A percentile compares a stretch with the other conserved stretches of the same genome.
Conservation (phyloP, 2,329 filamentous ascomycete species). For the Lasiodiplodia hormozganensis region DNA sequence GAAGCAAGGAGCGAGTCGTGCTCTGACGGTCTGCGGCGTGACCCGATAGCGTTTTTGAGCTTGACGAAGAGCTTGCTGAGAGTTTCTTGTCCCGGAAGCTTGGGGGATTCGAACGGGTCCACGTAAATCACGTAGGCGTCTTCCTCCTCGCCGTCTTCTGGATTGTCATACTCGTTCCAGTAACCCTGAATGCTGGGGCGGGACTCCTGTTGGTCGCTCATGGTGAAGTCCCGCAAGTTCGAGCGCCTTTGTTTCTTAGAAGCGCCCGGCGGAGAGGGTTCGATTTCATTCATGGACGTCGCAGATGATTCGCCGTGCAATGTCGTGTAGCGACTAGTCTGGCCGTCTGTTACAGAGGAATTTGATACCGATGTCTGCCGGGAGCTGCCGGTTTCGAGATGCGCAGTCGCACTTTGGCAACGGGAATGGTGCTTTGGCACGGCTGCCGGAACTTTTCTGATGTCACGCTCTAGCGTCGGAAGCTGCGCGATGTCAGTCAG, state of each 20-base stretch:
- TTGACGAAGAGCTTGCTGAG: constrained; percentile 60
- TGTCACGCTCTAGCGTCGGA: constrained; percentile 56
- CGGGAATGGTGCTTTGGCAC: constrained; percentile 38
- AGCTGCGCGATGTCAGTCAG: constrained; percentile 36
- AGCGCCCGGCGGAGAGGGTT: constrained; percentile 6
- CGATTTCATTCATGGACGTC: constrained; percentile 41
- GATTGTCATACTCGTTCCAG: constrained; percentile 89
- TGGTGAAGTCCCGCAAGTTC: constrained; percentile 19
- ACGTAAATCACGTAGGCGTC: constrained; percentile 74
- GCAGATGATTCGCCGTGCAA: constrained; percentile 43
- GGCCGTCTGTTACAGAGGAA: constrained; percentile 46
- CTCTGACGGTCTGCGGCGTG: constrained; percentile 30
- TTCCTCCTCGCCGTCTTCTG: constrained; percentile 69
- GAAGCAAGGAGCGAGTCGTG: constrained; percentile 42
- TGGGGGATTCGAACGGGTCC: constrained; percentile 68
- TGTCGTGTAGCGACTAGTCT: constrained; percentile 40
- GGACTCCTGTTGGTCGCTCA: constrained; percentile 9
- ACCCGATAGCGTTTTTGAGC: constrained; percentile 38
- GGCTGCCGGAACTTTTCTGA: constrained; percentile 58
- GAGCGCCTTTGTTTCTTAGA: constrained; percentile 12
- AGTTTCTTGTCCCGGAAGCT: constrained; percentile 69
- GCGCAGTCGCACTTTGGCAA: constrained; percentile 34
- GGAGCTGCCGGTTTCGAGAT: constrained; percentile 38
- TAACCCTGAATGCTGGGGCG: constrained; percentile 55
- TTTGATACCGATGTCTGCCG: constrained; percentile 47